Percentiles rank a stretch among this genome's conserved stretches.
Conservation (phyloP, 164 flowering plant genomes). For the Magnolia officinalis region DNA sequence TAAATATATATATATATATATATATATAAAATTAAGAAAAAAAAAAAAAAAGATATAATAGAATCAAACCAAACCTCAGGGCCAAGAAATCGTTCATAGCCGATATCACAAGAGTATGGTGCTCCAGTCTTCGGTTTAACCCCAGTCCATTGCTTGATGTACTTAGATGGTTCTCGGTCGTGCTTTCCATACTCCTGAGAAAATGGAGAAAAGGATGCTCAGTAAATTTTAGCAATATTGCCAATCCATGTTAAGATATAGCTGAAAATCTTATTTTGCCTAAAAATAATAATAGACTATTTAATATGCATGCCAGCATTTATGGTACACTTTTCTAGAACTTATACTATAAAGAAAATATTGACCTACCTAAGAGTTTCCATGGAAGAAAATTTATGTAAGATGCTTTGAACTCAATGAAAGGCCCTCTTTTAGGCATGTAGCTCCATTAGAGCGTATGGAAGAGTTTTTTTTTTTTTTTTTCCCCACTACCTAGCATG, state of each 20-base stretch:
- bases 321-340: background rate
- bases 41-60: background rate
- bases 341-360: no score
- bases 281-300: no score
- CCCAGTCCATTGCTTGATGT: slow-evolving; percentile 94
- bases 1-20: background rate
- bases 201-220: background rate
- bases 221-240: background rate
- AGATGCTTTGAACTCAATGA: background rate
- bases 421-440: background rate
- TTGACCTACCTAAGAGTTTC: no score
- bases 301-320: no score
- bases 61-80: slow-evolving; percentile 74
- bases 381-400: no score
- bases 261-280: background rate
- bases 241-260: background rate
- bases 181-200: slow-evolving; percentile 89
- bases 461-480: no score
- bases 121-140: slow-evolving; percentile 98
- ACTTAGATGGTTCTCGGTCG: slow-evolving; percentile 90
- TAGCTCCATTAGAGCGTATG: background rate
- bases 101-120: slow-evolving; percentile 93
- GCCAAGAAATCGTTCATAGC: slow-evolving; percentile 97
- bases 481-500: background rate
- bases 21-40: no score